Conservation (phyloP, 163 green algal genomes). For the Coccomyxa subellipsoidea region DNA sequence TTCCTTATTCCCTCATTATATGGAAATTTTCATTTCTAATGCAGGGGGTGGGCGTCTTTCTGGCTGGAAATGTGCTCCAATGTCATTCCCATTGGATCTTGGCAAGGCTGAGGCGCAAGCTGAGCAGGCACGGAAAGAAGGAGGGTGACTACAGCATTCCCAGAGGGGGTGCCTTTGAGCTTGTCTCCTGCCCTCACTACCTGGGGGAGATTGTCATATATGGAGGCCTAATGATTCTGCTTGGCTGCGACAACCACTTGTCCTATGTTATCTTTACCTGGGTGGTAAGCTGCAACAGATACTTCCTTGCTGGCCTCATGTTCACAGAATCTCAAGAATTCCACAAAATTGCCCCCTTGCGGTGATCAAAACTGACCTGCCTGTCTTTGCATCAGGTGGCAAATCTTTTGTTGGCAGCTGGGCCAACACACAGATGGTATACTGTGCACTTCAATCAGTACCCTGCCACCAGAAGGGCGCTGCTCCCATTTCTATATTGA, state of each 20-base stretch:
- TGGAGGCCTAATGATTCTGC: slow-evolving; percentile 48
- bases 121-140: not conserved
- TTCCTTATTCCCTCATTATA: no score
- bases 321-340: not conserved
- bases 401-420: slow-evolving; percentile 74
- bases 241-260: not conserved
- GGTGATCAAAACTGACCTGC: not conserved
- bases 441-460: slow-evolving; percentile 63
- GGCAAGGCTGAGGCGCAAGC: slow-evolving; percentile 25
- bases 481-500: slow-evolving; percentile 74
- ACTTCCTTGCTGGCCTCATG: not conserved
- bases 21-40: not conserved
- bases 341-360: not conserved
- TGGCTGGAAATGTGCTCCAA: slow-evolving; percentile 53
- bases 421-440: slow-evolving; percentile 80
- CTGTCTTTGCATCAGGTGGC: slow-evolving; percentile 44
- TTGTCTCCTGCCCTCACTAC: slow-evolving; percentile 83
- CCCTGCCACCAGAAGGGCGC: slow-evolving; percentile 48
- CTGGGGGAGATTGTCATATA: slow-evolving; percentile 85
- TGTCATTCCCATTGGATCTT: slow-evolving; percentile 48
- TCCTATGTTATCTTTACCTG: slow-evolving; percentile 47
- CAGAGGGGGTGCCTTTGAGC: slow-evolving; percentile 56
- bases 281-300: slow-evolving; percentile 45
- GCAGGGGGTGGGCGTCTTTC: slow-evolving; percentile 27
- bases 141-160: slow-evolving; percentile 3